Conservation (phyloP, 202 grass and related monocot species). For the Panicum virgatum region DNA sequence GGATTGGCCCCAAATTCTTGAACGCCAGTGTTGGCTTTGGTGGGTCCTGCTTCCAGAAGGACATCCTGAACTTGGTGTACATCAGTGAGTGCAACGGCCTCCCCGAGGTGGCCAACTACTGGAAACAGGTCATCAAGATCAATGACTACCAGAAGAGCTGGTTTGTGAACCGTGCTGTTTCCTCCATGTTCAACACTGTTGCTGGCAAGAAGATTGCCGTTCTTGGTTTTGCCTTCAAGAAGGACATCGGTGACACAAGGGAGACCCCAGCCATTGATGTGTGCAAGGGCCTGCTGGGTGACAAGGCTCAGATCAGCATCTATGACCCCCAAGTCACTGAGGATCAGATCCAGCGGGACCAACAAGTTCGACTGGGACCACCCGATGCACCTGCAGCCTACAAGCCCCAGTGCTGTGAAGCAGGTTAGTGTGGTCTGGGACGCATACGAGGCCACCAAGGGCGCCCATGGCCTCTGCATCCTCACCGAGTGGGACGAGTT, state of each 20-base stretch:
- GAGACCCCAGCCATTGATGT: constrained; percentile 67
- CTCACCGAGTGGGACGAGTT: constrained; percentile 76
- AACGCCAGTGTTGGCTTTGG: constrained; percentile 66
- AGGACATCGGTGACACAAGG: constrained; percentile 60
- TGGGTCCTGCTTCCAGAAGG: constrained; percentile 71
- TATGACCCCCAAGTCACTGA: constrained; percentile 62
- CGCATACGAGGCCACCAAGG: constrained; percentile 54
- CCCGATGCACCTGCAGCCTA: constrained; percentile 71
- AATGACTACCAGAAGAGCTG: constrained; percentile 71
- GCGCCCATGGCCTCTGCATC: constrained; percentile 58
- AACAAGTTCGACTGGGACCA: constrained; percentile 81
- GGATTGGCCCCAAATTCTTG: constrained; percentile 60
- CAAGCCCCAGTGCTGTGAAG: constrained; percentile 54
- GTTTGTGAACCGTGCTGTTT: constrained; percentile 57
- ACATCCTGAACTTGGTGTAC: constrained; percentile 64
- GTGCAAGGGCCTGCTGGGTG: constrained; percentile 58
- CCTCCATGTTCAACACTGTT: constrained; percentile 70
- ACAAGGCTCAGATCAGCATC: constrained; percentile 65
- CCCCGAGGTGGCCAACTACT: constrained; percentile 64
- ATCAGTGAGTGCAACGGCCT: constrained; percentile 62
- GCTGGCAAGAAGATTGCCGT: constrained; percentile 58
- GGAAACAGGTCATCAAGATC: constrained; percentile 77
- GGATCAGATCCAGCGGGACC: constrained; percentile 64
- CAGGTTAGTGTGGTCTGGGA: constrained; percentile 56
- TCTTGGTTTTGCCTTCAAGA: constrained; percentile 66